phyloP scores from a whole-genome alignment of 2,329 filamentous ascomycete species.

The Emmonsiellopsis sp. region DNA sequence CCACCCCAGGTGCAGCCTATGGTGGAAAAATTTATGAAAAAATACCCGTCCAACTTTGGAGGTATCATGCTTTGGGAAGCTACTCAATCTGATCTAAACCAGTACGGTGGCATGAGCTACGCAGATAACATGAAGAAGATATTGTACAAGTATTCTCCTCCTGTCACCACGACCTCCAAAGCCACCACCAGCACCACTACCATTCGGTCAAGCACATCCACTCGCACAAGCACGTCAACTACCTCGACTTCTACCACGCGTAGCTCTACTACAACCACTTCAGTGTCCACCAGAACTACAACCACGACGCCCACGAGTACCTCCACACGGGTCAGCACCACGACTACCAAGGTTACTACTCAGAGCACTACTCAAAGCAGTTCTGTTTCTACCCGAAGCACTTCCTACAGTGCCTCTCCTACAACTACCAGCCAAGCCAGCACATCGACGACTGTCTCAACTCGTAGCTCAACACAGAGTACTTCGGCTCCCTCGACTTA shows the following conservation, averaged over 20 bases:
- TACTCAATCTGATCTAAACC: slow-evolving; percentile 14
- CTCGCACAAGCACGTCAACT: slow-evolving; percentile 5
- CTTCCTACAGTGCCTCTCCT: not conserved
- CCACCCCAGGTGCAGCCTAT: slow-evolving; percentile 38
- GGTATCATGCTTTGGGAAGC: slow-evolving; percentile 45
- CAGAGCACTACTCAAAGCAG: no score
- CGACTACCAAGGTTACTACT: not conserved
- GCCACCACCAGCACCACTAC: slow-evolving; percentile 11
- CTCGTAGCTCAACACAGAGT: not conserved
- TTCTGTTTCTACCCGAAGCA: not conserved
- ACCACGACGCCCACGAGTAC: slow-evolving; percentile 8
- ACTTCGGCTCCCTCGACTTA: not conserved
- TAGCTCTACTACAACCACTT: slow-evolving; percentile 5
- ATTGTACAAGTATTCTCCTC: slow-evolving; percentile 9
- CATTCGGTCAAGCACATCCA: slow-evolving; percentile 5
- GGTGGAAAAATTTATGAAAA: slow-evolving; percentile 33
- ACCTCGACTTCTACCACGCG: slow-evolving; percentile 5
- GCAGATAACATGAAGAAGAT: slow-evolving; percentile 14
- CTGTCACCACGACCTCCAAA: slow-evolving; percentile 14
- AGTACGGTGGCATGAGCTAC: slow-evolving; percentile 8
- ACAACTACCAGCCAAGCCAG: slow-evolving; percentile 3
- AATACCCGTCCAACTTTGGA: slow-evolving; percentile 40
- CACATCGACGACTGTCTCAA: not conserved
- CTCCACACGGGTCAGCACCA: slow-evolving; percentile 3
- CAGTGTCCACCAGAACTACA: slow-evolving; percentile 9